Base-by-base conservation (phyloP, 129 eudicot genomes). In the Daucus carota region DNA sequence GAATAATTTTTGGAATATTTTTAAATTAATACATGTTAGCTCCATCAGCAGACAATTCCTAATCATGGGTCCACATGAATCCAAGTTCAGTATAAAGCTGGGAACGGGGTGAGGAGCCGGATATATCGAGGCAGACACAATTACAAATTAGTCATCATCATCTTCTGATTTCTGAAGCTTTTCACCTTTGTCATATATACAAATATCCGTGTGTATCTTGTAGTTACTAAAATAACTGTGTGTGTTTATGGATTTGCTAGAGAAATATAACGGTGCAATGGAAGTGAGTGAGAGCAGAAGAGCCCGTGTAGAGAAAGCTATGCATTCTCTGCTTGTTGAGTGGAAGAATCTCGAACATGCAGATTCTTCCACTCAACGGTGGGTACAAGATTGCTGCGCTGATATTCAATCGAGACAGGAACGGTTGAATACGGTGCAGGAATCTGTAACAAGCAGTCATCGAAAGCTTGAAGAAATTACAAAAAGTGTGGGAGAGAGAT, bases 261-360 rank as follows among this genome's bases (percentile, higher is more conserved):
- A n/a, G 15, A 57, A n/a, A 6, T 2, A n/a, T 10, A n/a, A 24
- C 10, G 65, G 31, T 31, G 14, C 2, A n/a, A n/a, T 57, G 65
- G 22, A 9, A 57, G 31, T 8, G 4, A 57, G 24, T 57, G 16
- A n/a, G 22, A 57, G 31, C 24, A 43, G 15, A 44, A 71, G 26
- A 71, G n/a, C 31, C 14, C 36, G n/a, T 71, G 57, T 43, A 28
- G 33, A 26, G 75, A 71, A 43, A 43, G 57, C 75, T 0, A 1
- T 71, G 31, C 57, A 12, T 16, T 42, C 54, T 16, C 38, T 71
- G 24, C 29, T 43, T 6, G n/a, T 26, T 43, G 75, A 71, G 44
- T 43, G 75, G 75, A 43, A 71, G 75, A 47, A 71, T 71, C 47
- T 71, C 1, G 38, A 71, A 0, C 18, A 40, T 12, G 74, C 47